phyloP scores from a whole-genome alignment of 140 eudicot species.

The Erigeron philadelphicus region DNA sequence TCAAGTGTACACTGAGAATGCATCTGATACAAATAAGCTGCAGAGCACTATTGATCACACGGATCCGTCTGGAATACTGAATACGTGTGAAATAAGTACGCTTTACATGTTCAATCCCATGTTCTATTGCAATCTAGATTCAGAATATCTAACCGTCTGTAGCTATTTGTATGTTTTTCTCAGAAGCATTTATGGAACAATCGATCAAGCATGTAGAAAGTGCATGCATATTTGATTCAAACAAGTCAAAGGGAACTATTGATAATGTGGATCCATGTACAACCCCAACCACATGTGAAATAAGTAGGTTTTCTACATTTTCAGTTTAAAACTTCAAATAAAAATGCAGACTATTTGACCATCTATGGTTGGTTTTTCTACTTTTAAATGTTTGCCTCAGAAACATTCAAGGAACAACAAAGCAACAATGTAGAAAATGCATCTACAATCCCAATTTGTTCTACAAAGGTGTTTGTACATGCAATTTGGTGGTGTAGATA shows the following conservation, averaged over 20 bases:
- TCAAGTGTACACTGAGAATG: neutral
- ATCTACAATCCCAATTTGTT: neutral
- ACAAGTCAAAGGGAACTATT: conserved; percentile 19
- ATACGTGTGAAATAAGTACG: too few species aligned
- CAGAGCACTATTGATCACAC: neutral
- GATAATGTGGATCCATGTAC: conserved; percentile 32
- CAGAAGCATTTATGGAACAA: conserved; percentile 33
- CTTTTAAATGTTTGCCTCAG: too few species aligned
- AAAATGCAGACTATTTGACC: too few species aligned
- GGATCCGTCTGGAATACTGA: too few species aligned
- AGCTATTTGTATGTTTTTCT: conserved; percentile 17
- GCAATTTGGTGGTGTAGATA: too few species aligned
- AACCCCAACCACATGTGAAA: too few species aligned
- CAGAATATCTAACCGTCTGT: neutral
- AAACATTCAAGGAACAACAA: too few species aligned
- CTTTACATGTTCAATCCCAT: too few species aligned
- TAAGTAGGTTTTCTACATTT: too few species aligned
- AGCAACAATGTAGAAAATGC: neutral
- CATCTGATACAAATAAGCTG: neutral
- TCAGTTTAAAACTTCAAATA: too few species aligned
- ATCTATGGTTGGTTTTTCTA: too few species aligned
- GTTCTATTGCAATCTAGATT: neutral
- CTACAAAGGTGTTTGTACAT: too few species aligned
- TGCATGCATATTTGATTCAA: conserved; percentile 21
- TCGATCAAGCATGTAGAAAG: conserved; percentile 29